Base-by-base conservation (phyloP, 2,329 filamentous ascomycete species). In the Epichloe brachyelytri region DNA sequence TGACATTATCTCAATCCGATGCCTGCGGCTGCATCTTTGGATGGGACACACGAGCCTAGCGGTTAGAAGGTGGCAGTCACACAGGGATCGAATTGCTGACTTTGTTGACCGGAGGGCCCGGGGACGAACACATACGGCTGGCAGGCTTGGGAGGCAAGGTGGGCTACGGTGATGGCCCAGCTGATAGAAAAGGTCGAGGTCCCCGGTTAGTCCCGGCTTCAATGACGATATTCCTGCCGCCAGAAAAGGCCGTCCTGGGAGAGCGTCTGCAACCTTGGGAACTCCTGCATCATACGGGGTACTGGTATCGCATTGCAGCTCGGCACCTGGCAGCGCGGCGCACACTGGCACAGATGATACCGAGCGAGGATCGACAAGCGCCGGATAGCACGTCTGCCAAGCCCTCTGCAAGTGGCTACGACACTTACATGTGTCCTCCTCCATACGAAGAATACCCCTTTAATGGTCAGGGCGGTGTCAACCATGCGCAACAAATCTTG, bases 81-180 rank as follows among this genome's bases (percentile, higher is more conserved):
- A 97, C 65, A 80, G 83, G 54, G 77, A 82, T 51, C 80, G 84
- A 51, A 82, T 91, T 56, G 77, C 76, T 51, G 85, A 88, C 59
- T 79, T 96, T 49, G 73, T 96, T 15, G 88, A 95, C 61, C 78
- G 86, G 17, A 82, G 85, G 57, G 90, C 89, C 4, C 87, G 87
- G 59, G 91, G 91, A 89, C 87, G 3, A 80, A 82, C 34, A 95
- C 88, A 57, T 97, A 97, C 64, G 88, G 88, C 5, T 97, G 90
- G 87, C 80, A 88, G 61, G 90, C 91, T 2, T 98, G 91, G 90
- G 86, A 95, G 68, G 82, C 87, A 40, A 78, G 86, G 51, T 84
- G 80, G 80, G 75, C 78, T 15, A 71, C 70, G 20, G 68, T 80
- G 12, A 83, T 84, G 80, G 80, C 78, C 2, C 72, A 78, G 43